Percentiles rank a stretch among this genome's conserved stretches.
Evolutionary conservation across 2,329 filamentous ascomycete species (phyloP).

Genomic region (Colletotrichum godetiae): DNA sequence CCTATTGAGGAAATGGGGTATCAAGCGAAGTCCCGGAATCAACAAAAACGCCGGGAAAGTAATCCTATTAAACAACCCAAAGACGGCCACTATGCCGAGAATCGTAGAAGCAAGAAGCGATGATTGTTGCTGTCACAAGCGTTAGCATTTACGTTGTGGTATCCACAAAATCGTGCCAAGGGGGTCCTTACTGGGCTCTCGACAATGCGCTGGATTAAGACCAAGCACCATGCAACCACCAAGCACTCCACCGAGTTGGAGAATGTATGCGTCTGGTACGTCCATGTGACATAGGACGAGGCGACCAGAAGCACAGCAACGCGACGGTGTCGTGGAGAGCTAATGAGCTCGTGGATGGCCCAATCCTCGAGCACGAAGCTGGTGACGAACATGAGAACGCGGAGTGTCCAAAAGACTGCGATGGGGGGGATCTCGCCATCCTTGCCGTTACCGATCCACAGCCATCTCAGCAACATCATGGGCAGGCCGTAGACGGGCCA

Average conservation of each 20-base stretch:
- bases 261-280: conserved; percentile 97
- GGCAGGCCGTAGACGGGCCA: conserved; percentile 96
- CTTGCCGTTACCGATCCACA: conserved; percentile 86
- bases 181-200: conserved; percentile 76
- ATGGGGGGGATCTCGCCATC: conserved; percentile 84
- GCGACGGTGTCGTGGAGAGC: conserved; percentile 76
- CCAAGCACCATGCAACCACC: conserved; percentile 91
- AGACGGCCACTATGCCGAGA: conserved; percentile 83
- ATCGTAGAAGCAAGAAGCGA: conserved; percentile 81
- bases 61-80: conserved; percentile 95
- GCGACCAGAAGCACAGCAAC: conserved; percentile 86
- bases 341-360: conserved; percentile 92
- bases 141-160: conserved; percentile 1
- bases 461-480: conserved; percentile 91
- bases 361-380: conserved; percentile 98
- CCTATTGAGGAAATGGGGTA: conserved; percentile 88
- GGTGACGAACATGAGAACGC: conserved; percentile 90
- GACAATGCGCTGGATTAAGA: conserved; percentile 88
- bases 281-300: conserved; percentile 99
- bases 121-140: conserved; percentile 71
- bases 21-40: conserved; percentile 82
- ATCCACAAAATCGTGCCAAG: neutral
- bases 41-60: conserved; percentile 95
- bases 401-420: conserved; percentile 88
- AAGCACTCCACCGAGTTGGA: conserved; percentile 97